Percentiles rank a stretch among this genome's conserved stretches.
phyloP scores from a whole-genome alignment of 164 flowering plant species.

The Paratinospora sagittata region DNA sequence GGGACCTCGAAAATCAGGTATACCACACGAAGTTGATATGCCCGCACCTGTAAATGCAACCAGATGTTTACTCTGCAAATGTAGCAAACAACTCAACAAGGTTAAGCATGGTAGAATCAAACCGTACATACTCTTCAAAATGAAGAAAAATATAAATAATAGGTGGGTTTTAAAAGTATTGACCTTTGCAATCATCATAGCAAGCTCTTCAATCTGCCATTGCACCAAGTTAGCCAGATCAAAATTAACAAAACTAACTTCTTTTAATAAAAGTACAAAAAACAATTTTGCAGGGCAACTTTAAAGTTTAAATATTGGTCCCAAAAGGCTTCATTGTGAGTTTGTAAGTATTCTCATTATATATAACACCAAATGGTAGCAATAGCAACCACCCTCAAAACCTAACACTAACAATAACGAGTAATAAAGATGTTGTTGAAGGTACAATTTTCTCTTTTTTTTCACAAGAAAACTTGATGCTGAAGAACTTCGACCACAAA shows the following conservation, averaged over 20 bases:
- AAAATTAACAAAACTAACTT: no score
- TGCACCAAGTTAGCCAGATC: not conserved
- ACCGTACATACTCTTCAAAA: not conserved
- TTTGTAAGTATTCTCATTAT: no score
- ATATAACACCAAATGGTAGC: no score
- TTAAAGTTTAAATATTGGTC: no score
- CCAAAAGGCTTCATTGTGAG: no score
- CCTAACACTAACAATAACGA: no score
- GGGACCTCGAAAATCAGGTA: conserved; percentile 99
- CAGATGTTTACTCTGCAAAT: conserved; percentile 90
- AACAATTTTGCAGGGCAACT: no score
- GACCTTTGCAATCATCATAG: conserved; percentile 62
- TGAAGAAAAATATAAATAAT: not conserved
- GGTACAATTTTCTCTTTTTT: not conserved
- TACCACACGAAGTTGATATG: conserved; percentile 98
- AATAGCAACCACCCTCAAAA: no score
- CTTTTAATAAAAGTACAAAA: no score
- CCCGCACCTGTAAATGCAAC: conserved; percentile 99
- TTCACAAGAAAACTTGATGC: not conserved
- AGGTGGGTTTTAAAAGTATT: not conserved
- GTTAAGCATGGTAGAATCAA: not conserved
- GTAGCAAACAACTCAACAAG: conserved; percentile 11
- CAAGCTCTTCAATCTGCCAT: conserved; percentile 64
- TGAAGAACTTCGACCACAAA: not conserved
- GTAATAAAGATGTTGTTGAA: no score